A percentile compares a stretch with the other conserved stretches of the same genome.
Conservation (phyloP, 139 green algal genomes). For the Coelastrella sp. region DNA sequence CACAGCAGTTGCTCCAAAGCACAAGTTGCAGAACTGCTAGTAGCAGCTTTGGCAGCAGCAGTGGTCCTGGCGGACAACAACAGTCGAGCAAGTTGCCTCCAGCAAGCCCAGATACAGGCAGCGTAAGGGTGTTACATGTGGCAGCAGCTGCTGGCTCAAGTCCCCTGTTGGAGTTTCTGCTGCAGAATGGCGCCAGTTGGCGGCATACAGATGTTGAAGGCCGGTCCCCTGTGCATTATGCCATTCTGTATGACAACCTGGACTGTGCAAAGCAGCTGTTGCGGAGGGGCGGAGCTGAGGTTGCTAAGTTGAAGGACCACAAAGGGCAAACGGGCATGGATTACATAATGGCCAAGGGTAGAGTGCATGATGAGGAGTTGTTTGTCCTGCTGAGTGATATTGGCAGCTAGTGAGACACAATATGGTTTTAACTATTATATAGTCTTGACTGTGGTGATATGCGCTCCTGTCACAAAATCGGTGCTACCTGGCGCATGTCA, state of each 20-base stretch:
- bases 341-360: conserved; percentile 58
- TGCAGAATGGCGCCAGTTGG: conserved; percentile 66
- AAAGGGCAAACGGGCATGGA: conserved; percentile 52
- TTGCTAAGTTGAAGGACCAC: conserved; percentile 38
- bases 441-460: no score
- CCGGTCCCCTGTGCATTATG: conserved; percentile 64
- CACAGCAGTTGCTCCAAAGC: conserved; percentile 9
- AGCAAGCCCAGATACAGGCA: not conserved
- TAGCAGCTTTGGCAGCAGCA: not conserved
- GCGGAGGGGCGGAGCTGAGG: conserved; percentile 18
- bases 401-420: no score
- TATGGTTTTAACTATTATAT: no score
- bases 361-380: conserved; percentile 65
- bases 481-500: no score
- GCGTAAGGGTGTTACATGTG: conserved; percentile 37
- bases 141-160: conserved; percentile 47
- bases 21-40: conserved; percentile 3
- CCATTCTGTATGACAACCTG: conserved; percentile 54
- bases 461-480: no score
- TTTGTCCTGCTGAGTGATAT: conserved; percentile 64
- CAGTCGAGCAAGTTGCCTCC: not conserved
- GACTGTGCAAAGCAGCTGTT: conserved; percentile 65
- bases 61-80: not conserved
- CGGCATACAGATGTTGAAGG: conserved; percentile 53
- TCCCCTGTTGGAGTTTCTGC: conserved; percentile 59